Evolutionary conservation across 352 stramenopile genomes (phyloP).

Genomic region (Blastocystis sp.): DNA sequence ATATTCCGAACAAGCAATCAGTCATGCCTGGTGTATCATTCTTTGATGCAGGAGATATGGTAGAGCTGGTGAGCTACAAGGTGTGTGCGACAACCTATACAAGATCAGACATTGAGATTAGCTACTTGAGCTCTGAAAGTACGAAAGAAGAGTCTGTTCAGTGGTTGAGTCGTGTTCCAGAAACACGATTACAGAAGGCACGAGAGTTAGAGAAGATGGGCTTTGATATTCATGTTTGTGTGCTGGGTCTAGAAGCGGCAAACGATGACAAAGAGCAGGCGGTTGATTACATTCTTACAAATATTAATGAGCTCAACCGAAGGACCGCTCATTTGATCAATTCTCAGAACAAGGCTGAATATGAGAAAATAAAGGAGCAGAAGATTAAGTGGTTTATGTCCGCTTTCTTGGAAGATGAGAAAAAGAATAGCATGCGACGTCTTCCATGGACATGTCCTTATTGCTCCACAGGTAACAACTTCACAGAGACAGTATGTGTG

Average conservation of each 20-base stretch:
- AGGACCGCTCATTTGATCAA: slow-evolving; percentile 17
- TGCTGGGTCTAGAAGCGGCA: slow-evolving; percentile 44
- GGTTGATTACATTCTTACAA: slow-evolving; percentile 14
- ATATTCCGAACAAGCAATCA: background rate
- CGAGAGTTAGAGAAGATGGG: slow-evolving; percentile 34
- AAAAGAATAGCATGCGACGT: background rate
- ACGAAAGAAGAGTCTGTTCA: slow-evolving; percentile 49
- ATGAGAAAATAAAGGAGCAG: background rate
- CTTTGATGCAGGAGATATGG: slow-evolving; percentile 55
- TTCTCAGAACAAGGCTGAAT: slow-evolving; percentile 24
- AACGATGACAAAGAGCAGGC: slow-evolving; percentile 37
- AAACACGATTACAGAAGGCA: background rate
- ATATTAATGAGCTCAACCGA: slow-evolving; percentile 12
- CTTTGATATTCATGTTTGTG: slow-evolving; percentile 26
- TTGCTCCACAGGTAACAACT: background rate
- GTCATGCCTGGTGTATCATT: slow-evolving; percentile 43
- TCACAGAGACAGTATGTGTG: background rate
- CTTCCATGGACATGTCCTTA: slow-evolving; percentile 22
- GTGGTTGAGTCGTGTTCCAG: slow-evolving; percentile 46
- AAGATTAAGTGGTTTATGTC: slow-evolving; percentile 50
- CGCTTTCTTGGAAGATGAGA: slow-evolving; percentile 54
- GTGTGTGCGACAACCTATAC: slow-evolving; percentile 13
- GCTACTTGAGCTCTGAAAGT: slow-evolving; percentile 24
- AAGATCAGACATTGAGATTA: background rate
- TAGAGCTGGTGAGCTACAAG: slow-evolving; percentile 38